phyloP scores from a whole-genome alignment of 345 rosid genomes.

The Hibiscus syriacus region DNA sequence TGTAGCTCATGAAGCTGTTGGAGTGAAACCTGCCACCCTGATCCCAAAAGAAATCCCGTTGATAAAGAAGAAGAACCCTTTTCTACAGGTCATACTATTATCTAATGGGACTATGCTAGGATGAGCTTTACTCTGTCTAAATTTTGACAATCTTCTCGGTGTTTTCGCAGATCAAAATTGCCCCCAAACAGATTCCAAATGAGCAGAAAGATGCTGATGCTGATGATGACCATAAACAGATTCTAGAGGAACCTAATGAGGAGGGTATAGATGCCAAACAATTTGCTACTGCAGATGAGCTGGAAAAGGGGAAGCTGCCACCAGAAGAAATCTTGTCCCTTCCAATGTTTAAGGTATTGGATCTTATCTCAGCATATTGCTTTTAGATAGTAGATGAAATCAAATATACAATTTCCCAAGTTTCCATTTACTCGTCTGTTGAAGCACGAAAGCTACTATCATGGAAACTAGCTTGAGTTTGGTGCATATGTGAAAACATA shows the following conservation, averaged over 20 bases:
- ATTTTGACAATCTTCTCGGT: not conserved
- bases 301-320: conserved; percentile 70
- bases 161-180: conserved; percentile 62
- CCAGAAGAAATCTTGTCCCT: conserved; percentile 85
- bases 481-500: not conserved
- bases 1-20: conserved; percentile 73
- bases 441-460: not conserved
- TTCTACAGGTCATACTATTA: conserved; percentile 54
- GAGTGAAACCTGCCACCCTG: conserved; percentile 72
- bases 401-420: not conserved
- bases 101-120: not conserved
- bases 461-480: not conserved
- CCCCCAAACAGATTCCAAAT: conserved; percentile 44
- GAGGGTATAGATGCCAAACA: conserved; percentile 1
- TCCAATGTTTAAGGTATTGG: conserved; percentile 40
- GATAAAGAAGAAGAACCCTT: conserved; percentile 71
- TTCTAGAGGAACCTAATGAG: conserved; percentile 29
- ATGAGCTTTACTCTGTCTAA: not conserved
- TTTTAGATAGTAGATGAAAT: conserved; percentile 5
- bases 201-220: conserved; percentile 41
- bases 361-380: not conserved
- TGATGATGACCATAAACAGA: conserved; percentile 24
- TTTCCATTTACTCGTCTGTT: conserved; percentile 14
- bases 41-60: conserved; percentile 81
- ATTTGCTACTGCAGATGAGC: conserved; percentile 6